Base-by-base conservation (phyloP, 805 yeast species). In the Cyberlindnera petersonii region DNA sequence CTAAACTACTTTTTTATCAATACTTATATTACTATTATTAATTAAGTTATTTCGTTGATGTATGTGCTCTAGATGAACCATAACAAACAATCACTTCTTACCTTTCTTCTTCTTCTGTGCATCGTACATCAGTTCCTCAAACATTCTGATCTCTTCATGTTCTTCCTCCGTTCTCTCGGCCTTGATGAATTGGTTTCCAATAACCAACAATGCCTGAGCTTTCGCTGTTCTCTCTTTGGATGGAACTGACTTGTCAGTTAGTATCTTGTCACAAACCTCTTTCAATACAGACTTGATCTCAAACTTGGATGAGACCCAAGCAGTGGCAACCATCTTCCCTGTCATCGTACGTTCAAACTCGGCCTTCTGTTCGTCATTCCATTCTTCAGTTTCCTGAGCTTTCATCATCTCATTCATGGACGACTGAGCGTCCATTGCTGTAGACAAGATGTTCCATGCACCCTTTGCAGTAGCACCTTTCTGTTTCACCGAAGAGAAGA, bases 281-380 rank as follows among this genome's bases (percentile, higher is more conserved):
- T 93, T 76, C 37, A 85, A 58, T n/a, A 85, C 80, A 21, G 82
- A 71, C 43, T 82, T 81, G 38, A 89, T 79, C 65, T 93, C 99
- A 62, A 79, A 82, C 50, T 84, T 80, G 16, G 96, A 86, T 27
- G 95, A 86, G 17, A 86, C 85, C 99, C 99, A 93, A 15, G 95
- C 94, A 1, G 96, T 88, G 7, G 93, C 91, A 35, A 93, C 71
- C 17, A 93, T 75, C 60, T 91, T 93, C 18, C 98, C 98, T 39
- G 87, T 79, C 46, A 91, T 74, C 40, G 76, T 66, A 35, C 87
- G 74, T 55, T 91, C 96, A 64, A 84, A 75, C 56, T 87, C 93
- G 2, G 80, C 87, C 46, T 77, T 74, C 52, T 75, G 74, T 39
- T 74, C 82, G 6, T 77, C 75, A 31, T 69, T 75, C 65, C 70